A percentile compares a stretch with the other conserved stretches of the same genome.
phyloP scores from a whole-genome alignment of 129 eudicot species.

The Lactuca saligna region DNA sequence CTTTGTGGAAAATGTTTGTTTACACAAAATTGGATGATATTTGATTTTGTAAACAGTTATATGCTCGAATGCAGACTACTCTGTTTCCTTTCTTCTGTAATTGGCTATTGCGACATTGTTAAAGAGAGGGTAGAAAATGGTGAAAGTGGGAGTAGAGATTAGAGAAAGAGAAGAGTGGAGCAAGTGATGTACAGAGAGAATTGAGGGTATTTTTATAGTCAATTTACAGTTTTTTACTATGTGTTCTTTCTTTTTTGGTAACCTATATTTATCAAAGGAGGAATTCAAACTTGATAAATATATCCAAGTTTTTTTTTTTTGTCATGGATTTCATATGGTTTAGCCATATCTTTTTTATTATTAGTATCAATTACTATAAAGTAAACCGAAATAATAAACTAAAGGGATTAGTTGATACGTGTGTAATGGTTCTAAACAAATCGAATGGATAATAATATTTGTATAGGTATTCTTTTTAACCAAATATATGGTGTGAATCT shows the following conservation, averaged over 20 bases:
- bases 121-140: constrained; percentile 24
- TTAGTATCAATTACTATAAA: too few species aligned
- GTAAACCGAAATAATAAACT: too few species aligned
- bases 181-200: constrained; percentile 22
- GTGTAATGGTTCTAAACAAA: too few species aligned
- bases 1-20: neutral
- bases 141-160: constrained; percentile 4
- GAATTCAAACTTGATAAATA: neutral
- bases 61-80: constrained; percentile 5
- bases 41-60: neutral
- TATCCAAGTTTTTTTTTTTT: too few species aligned
- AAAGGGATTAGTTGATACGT: too few species aligned
- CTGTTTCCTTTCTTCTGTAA: neutral
- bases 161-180: constrained; percentile 16
- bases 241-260: constrained; percentile 2
- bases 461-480: too few species aligned
- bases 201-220: constrained; percentile 36
- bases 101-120: constrained; percentile 27
- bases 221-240: neutral
- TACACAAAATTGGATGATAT: too few species aligned
- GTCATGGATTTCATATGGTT: neutral
- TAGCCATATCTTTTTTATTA: neutral
- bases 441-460: too few species aligned
- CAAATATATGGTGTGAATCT: too few species aligned
- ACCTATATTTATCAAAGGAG: neutral